These are phyloP conservation scores for Berberis vulgaris DNA, from an alignment of 164 flowering plant species.

Conservation along the genomic window DNA sequence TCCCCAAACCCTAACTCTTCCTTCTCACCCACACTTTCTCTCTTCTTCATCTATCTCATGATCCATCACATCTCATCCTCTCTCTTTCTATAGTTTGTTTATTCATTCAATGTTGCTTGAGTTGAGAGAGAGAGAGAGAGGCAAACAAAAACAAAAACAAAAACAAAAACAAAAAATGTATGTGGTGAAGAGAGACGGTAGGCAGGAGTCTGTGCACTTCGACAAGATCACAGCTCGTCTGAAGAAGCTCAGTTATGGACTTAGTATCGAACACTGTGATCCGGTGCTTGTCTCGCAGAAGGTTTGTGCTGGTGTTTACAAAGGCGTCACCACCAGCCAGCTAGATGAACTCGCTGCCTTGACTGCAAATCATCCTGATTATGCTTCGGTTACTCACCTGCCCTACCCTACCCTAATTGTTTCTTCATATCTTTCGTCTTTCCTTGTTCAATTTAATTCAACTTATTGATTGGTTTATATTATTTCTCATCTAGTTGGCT, in stretches of 20 bases:
- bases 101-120: background rate
- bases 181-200: conserved; percentile 91
- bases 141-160: conserved; percentile 8
- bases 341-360: background rate
- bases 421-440: too few relatives aligned
- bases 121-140: too few relatives aligned
- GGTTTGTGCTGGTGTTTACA: too few relatives aligned
- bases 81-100: background rate
- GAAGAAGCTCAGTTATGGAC: conserved; percentile 95
- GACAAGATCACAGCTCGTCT: conserved; percentile 93
- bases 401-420: too few relatives aligned
- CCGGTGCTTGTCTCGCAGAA: too few relatives aligned
- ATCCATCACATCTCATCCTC: background rate
- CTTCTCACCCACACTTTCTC: background rate
- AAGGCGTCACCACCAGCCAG: conserved; percentile 19
- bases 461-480: too few relatives aligned
- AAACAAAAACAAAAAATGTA: conserved; percentile 44
- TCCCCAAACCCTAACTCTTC: background rate
- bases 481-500: too few relatives aligned
- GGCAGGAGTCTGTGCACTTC: conserved; percentile 86
- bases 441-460: too few relatives aligned
- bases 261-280: conserved; percentile 51
- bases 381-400: too few relatives aligned
- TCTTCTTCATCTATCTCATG: background rate
- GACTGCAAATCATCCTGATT: too few relatives aligned